Percentiles rank a stretch among this genome's conserved stretches.
Conservation (phyloP, 202 grass and related monocot genomes). For the Zizania palustris region DNA sequence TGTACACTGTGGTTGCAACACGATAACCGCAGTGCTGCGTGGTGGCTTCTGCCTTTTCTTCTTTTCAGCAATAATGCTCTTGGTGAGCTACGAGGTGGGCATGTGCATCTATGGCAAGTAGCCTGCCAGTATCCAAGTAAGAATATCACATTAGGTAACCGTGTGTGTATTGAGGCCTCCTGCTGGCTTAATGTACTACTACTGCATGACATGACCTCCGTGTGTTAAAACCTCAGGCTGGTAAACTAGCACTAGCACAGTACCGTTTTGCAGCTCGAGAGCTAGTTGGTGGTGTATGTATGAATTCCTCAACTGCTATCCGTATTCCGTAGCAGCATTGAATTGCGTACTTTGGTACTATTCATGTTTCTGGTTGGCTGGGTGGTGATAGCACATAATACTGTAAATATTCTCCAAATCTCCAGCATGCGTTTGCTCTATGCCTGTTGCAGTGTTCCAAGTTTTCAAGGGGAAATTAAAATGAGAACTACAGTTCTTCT, state of each 20-base stretch:
- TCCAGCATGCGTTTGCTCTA: constrained; percentile 20
- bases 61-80: constrained; percentile 72
- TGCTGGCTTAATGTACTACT: constrained; percentile 48
- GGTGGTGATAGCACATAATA: constrained; percentile 21
- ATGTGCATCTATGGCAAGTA: constrained; percentile 79
- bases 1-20: constrained; percentile 50
- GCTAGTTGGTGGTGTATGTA: constrained; percentile 50
- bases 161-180: constrained; percentile 40
- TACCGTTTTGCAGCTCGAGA: constrained; percentile 43
- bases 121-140: constrained; percentile 36
- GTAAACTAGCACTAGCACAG: constrained; percentile 43
- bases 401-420: constrained; percentile 44
- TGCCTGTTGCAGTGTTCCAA: not conserved
- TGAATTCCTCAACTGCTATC: constrained; percentile 36
- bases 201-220: constrained; percentile 48
- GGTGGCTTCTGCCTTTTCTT: constrained; percentile 87
- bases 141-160: constrained; percentile 44
- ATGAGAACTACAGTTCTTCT: too few species aligned
- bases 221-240: constrained; percentile 27
- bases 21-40: constrained; percentile 57
- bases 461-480: not conserved
- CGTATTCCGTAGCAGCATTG: not conserved
- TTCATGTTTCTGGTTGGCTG: constrained; percentile 30
- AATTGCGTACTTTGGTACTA: constrained; percentile 26
- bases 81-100: constrained; percentile 73